Evolutionary conservation across 495 filamentous ascomycete genomes (phyloP).

Genomic region (Pseudotulostoma volvatum): DNA sequence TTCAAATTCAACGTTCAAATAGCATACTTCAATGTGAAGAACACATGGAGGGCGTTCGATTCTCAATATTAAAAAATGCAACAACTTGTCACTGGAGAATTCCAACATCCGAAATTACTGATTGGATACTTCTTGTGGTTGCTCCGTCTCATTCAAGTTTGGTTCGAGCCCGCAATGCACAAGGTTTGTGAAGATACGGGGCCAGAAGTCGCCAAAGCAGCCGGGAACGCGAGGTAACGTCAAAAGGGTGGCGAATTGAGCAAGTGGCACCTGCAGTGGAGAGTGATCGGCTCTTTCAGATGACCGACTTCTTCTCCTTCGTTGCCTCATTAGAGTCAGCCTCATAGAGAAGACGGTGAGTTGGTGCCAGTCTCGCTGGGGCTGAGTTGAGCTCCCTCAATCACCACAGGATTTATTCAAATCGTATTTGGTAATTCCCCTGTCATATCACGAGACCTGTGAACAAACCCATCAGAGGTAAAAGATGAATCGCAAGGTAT

Average conservation of each 20-base stretch:
- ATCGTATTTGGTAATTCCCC: background rate
- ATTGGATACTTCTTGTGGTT: background rate
- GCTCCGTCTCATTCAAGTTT: background rate
- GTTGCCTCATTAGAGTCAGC: slow-evolving; percentile 12
- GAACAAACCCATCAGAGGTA: background rate
- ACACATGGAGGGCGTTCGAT: background rate
- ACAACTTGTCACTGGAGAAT: background rate
- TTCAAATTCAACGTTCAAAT: slow-evolving; percentile 29
- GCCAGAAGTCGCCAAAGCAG: slow-evolving; percentile 7
- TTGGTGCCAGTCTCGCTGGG: slow-evolving; percentile 24
- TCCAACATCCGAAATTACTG: too few species aligned
- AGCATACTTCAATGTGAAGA: background rate
- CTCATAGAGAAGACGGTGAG: slow-evolving; percentile 14
- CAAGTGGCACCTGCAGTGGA: slow-evolving; percentile 8
- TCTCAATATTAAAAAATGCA: background rate
- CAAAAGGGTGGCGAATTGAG: slow-evolving; percentile 20
- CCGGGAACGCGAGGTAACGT: too few species aligned
- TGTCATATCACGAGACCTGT: background rate
- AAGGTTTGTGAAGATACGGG: background rate
- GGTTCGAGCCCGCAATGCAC: background rate
- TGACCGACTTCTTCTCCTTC: slow-evolving; percentile 7
- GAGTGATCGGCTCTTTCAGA: slow-evolving; percentile 10
- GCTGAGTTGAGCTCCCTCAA: slow-evolving; percentile 11
- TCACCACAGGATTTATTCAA: slow-evolving; percentile 5
- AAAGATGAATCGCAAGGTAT: too few species aligned